Base-by-base conservation (phyloP, 129 eudicot genomes). In the Ambrosia trifida region DNA sequence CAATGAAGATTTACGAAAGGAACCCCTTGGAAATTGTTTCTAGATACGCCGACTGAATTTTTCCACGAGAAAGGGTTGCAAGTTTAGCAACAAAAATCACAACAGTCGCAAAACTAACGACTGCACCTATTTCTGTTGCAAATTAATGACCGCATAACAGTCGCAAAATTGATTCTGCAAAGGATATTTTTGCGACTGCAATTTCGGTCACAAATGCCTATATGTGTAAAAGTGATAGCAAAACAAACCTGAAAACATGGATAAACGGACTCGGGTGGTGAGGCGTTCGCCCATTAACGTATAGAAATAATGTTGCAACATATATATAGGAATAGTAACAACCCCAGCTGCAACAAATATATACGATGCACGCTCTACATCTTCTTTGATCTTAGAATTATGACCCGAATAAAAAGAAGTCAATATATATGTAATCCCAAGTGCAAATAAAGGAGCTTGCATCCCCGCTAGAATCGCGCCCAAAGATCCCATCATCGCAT, bases 201-300 rank as follows among this genome's bases (percentile, higher is more conserved):
- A 24, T 24, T n/a, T n/a, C 28, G 0, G 28, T 24, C 28, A 24
- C 28, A 24, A 24, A 24, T 24, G 28, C 28, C 28, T 24, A 24
- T 24, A 24, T 24, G 28, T 24, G 11, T 38, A 38, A 5, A 38
- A 2, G 30, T 28, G 3, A 11, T 28, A 58, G 49, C 52, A 63
- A 3, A 67, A 78, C 36, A 56, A 66, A 91, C 97, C 97, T 91
- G 90, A 76, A 79, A 91, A 91, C 96, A 91, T 88, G 35, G 75
- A 66, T 59, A 82, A 71, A 69, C 97, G 96, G 68, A 91, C 91
- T 24, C 97, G 81, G 14, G 85, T 81, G n/a, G 91, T 86, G 40
- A 91, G 87, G 54, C 93, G 86, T 72, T 91, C 97, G 35, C 97
- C 96, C 90, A 88, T 91, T 32, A 88, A 52, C 19, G 90, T 84